Percentiles rank a stretch among this genome's conserved stretches.
phyloP scores from a whole-genome alignment of 139 green algal species.

The Chlamydomonas eustigma region DNA sequence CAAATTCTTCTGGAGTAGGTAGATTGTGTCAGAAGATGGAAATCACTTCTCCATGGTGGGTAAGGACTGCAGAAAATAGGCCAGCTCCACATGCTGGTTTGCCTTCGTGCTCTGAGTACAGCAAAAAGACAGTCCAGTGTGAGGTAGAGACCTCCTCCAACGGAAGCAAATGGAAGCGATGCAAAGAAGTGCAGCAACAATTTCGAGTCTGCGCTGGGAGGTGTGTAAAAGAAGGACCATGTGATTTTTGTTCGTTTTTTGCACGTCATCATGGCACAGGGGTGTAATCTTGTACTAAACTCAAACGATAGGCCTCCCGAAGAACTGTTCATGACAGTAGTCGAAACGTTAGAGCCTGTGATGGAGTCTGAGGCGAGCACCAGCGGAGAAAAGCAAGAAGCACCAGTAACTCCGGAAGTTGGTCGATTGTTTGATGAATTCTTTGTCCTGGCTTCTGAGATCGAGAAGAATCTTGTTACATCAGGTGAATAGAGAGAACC shows the following conservation, averaged over 20 bases:
- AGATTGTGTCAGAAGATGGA: too few species aligned
- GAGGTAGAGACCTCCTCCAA: neutral
- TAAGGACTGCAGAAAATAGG: neutral
- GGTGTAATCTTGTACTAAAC: too few species aligned
- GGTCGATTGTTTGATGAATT: neutral
- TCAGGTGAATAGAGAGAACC: too few species aligned
- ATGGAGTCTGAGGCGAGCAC: neutral
- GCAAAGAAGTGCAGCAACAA: slow-evolving; percentile 1
- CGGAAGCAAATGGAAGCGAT: neutral
- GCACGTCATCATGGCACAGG: too few species aligned
- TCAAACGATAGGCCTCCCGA: neutral
- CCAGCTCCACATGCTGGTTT: neutral
- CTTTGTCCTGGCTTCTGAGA: neutral
- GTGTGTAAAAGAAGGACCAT: neutral
- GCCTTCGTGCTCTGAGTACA: neutral
- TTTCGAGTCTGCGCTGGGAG: neutral
- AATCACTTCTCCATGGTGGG: neutral
- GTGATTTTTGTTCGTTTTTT: too few species aligned
- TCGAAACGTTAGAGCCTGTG: slow-evolving; percentile 4
- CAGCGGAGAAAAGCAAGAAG: neutral
- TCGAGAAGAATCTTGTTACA: neutral
- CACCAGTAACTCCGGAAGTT: neutral
- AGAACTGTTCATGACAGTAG: neutral
- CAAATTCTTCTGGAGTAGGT: too few species aligned
- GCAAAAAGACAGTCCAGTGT: neutral